Evolutionary conservation across 768 basidiomycete genomes (phyloP).

Genomic region (Daedalea quercina): DNA sequence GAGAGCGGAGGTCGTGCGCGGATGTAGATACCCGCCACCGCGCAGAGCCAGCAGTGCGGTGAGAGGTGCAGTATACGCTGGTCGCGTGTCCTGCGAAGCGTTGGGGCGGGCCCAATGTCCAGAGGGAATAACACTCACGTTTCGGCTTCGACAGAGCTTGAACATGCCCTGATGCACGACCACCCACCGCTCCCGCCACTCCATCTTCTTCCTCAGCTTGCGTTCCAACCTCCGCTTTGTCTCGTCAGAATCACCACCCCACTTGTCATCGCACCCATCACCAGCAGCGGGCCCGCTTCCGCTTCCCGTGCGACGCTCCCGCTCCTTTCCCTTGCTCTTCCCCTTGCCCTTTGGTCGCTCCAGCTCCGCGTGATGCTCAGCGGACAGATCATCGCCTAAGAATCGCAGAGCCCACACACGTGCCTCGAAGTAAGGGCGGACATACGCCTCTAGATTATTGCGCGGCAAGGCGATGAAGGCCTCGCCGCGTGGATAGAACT

Average conservation of each 20-base stretch:
- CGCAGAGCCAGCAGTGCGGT: constrained; percentile 1
- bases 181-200: constrained; percentile 61
- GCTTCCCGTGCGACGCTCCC: neutral
- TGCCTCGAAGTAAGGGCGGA: constrained; percentile 54
- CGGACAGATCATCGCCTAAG: constrained; percentile 18
- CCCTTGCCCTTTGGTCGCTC: neutral
- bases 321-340: constrained; percentile 4
- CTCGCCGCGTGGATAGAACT: constrained; percentile 43
- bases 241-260: neutral
- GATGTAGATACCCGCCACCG: neutral
- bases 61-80: constrained; percentile 1
- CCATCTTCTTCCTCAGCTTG: constrained; percentile 30
- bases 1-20: neutral
- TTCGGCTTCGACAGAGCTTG: constrained; percentile 44
- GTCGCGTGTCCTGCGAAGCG: neutral
- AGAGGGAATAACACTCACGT: constrained; percentile 32
- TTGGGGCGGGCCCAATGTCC: neutral
- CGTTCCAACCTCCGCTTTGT: constrained; percentile 4
- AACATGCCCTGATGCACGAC: constrained; percentile 53
- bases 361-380: neutral
- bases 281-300: neutral
- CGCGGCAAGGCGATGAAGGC: constrained; percentile 38
- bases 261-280: neutral
- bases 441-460: constrained; percentile 33
- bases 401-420: constrained; percentile 46